Percentiles rank a stretch among this genome's conserved stretches.
Conservation (phyloP, 148 eudicot species). For the Diospyros lotus region DNA sequence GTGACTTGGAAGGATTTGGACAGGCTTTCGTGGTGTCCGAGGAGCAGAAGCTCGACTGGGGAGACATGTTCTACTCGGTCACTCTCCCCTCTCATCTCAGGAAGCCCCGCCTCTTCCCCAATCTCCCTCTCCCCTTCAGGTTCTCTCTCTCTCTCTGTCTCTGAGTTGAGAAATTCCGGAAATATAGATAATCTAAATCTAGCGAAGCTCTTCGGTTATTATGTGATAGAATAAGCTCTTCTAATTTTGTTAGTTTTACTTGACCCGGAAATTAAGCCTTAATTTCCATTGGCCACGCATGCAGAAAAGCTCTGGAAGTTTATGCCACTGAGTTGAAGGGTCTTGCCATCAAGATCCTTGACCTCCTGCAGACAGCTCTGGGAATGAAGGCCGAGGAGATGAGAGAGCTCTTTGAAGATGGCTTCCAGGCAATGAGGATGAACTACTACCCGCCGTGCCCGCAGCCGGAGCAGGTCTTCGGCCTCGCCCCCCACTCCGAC, state of each 20-base stretch:
- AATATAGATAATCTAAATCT: no score
- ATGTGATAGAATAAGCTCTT: no score
- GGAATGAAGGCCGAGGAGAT: background rate
- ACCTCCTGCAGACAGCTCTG: conserved; percentile 4
- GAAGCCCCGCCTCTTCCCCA: conserved; percentile 22
- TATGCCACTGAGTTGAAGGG: no score
- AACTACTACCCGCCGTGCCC: conserved; percentile 15
- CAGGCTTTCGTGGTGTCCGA: conserved; percentile 26
- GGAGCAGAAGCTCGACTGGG: conserved; percentile 35
- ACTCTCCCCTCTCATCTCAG: conserved; percentile 19
- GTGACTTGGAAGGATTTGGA: conserved; percentile 26
- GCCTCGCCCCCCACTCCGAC: conserved; percentile 14
- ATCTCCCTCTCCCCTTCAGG: conserved; percentile 12
- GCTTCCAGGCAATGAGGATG: conserved; percentile 4
- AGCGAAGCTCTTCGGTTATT: no score
- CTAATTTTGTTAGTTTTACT: no score
- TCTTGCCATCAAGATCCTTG: no score
- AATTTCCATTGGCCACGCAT: no score
- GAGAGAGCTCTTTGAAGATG: conserved; percentile 1
- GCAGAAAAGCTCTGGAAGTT: no score
- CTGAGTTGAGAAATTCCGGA: no score
- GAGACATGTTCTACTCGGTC: conserved; percentile 19
- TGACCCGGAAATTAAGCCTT: no score
- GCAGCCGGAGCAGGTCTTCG: conserved; percentile 11
- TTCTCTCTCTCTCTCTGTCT: no score